Evolutionary conservation across 2,329 filamentous ascomycete species (phyloP), one percentile per base, ranked within the genome.

Genomic region (Bipolaris bicolor): DNA sequence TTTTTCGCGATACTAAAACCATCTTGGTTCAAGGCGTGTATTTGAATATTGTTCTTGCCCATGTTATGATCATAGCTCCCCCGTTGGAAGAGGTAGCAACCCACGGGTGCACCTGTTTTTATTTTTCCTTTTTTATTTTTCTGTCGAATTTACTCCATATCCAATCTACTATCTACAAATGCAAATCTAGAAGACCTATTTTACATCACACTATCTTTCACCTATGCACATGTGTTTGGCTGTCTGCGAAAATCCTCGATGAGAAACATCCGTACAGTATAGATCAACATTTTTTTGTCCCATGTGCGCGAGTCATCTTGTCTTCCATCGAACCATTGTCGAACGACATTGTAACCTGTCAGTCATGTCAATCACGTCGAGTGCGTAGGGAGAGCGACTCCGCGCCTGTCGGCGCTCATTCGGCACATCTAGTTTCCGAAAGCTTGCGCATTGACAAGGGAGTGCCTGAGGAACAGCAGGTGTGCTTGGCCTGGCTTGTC

Each of bases 51-150:
- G 34, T 48, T 53, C 53, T 49, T 36, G 33, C 43, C 39, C 40
- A 34, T 57, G 41, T 52, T 47, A 57, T 40, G 36, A 53, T 51
- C 40, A 43, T 55, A 51, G 52, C 52, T 33, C 40, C 29, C 40
- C 31, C 43, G 26, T 48, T 16, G 39, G 29, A 44, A 39, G 45
- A 39, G 50, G 45, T 46, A 57, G 45, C 51, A 33, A 33, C 43
- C 55, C 15, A 57, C 39, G 55, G 55, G 45, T 45, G 29, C 55
- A 39, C 55, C 43, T 31, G 33, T 37, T 49, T 45, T 31, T 31
- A 31, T 57, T 45, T 50, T 52, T 52, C n/a, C n/a, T 20, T 11
- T 40, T 18, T 24, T 11, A 31, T 31, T 31, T 31, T 31, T 40
- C 29, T 31, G 40, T 43, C n/a, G 40, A 43, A 16, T 22, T 43